phyloP scores from a whole-genome alignment of 495 filamentous ascomycete species.

The Tricharina praecox region DNA sequence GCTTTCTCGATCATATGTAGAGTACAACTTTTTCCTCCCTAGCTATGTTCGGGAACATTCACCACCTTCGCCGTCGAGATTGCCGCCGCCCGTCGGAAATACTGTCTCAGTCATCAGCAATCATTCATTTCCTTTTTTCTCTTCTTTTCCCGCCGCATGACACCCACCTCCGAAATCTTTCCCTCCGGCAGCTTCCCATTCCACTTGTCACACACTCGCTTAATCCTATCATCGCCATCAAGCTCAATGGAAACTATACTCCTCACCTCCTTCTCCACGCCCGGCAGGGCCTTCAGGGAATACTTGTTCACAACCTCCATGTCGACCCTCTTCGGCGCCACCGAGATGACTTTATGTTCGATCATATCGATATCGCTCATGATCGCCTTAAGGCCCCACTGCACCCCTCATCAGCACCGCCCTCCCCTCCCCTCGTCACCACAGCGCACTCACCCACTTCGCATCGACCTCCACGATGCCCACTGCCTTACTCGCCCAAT shows the following conservation, averaged over 20 bases:
- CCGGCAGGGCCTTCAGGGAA: neutral
- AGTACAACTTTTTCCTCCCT: neutral
- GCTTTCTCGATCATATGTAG: neutral
- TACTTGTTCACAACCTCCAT: neutral
- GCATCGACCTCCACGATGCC: neutral
- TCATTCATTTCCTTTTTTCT: no score
- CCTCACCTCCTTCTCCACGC: neutral
- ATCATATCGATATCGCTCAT: neutral
- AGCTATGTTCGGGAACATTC: neutral
- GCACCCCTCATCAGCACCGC: neutral
- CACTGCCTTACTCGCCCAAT: neutral
- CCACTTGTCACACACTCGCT: neutral
- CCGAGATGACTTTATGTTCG: neutral
- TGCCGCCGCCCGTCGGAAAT: neutral
- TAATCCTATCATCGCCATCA: neutral
- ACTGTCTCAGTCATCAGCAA: neutral
- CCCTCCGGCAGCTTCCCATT: constrained; percentile 1
- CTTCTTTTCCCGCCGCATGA: neutral
- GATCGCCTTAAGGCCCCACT: neutral
- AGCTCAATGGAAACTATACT: constrained; percentile 1
- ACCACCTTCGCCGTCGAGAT: neutral
- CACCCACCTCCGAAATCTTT: neutral
- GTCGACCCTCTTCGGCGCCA: neutral
- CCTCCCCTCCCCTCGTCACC: neutral
- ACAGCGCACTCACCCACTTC: neutral